These are phyloP conservation scores for Sugiyamaella boreocaroliniensis DNA, from an alignment of 805 yeast genomes.

Conservation along the genomic window DNA sequence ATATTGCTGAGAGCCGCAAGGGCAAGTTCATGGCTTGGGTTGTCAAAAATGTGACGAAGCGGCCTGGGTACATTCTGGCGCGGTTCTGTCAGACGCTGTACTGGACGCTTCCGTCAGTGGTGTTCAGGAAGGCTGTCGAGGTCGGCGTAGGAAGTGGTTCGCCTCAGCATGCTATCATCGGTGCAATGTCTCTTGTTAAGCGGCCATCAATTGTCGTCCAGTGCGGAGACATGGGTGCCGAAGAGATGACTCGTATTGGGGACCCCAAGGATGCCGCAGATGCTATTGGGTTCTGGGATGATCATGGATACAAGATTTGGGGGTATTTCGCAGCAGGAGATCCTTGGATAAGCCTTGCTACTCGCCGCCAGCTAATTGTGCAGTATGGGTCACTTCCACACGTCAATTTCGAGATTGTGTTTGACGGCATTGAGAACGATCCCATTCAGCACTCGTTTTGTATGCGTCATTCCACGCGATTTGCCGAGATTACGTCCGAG, in stretches of 20 bases:
- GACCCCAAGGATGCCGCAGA: slow-evolving; percentile 30
- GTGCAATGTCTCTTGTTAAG: slow-evolving; percentile 37
- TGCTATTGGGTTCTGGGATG: slow-evolving; percentile 43
- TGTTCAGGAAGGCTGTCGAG: slow-evolving; percentile 19
- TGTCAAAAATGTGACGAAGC: slow-evolving; percentile 22
- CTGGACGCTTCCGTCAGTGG: slow-evolving; percentile 23
- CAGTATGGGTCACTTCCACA: slow-evolving; percentile 32
- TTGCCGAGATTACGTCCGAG: slow-evolving; percentile 32
- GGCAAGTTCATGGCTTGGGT: slow-evolving; percentile 33
- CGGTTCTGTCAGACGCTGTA: slow-evolving; percentile 10
- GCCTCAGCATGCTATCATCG: slow-evolving; percentile 15
- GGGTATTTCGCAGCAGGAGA: slow-evolving; percentile 51
- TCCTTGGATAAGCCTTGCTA: slow-evolving; percentile 55
- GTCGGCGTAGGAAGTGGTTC: slow-evolving; percentile 25
- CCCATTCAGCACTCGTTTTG: slow-evolving; percentile 55
- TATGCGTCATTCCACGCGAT: slow-evolving; percentile 43
- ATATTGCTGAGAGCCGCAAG: slow-evolving; percentile 44
- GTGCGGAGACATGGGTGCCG: slow-evolving; percentile 48
- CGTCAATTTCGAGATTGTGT: slow-evolving; percentile 31
- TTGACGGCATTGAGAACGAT: slow-evolving; percentile 27
- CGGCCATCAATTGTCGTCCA: slow-evolving; percentile 46
- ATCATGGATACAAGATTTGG: slow-evolving; percentile 43
- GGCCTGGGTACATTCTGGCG: slow-evolving; percentile 11
- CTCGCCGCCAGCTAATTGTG: slow-evolving; percentile 40
- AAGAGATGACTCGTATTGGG: slow-evolving; percentile 50